Percentiles rank a stretch among this genome's conserved stretches.
These are phyloP conservation scores for Tetrapisispora fleetii DNA, from an alignment of 805 yeast species.

Conservation along the genomic window DNA sequence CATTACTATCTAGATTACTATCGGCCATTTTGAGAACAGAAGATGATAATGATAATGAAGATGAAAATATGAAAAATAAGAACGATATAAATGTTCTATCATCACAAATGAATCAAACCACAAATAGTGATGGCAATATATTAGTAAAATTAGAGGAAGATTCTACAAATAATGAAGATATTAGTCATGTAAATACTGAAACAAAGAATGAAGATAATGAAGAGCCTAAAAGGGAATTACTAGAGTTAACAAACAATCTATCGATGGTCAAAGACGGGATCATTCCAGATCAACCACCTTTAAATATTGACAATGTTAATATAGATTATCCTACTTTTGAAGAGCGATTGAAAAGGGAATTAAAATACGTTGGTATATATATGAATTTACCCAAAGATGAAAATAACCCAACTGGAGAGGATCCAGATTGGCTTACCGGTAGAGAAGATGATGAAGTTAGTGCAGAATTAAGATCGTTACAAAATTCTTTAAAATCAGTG, in stretches of 20 bases:
- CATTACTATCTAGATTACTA: constrained; percentile 71
- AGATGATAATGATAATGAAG: constrained; percentile 3
- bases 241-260: constrained; percentile 16
- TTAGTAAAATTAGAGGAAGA: not conserved
- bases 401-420: constrained; percentile 21
- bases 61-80: not conserved
- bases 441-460: constrained; percentile 93
- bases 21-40: constrained; percentile 55
- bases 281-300: constrained; percentile 37
- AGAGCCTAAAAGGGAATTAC: constrained; percentile 8
- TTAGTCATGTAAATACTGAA: constrained; percentile 12
- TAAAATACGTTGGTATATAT: constrained; percentile 83
- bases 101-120: not conserved
- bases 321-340: constrained; percentile 75
- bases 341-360: constrained; percentile 77
- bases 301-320: constrained; percentile 37
- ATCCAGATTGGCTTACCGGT: constrained; percentile 56
- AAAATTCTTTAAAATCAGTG: constrained; percentile 52
- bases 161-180: not conserved
- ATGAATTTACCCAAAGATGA: constrained; percentile 41
- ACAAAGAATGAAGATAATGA: not conserved
- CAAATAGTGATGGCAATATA: not conserved
- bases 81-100: constrained; percentile 2
- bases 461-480: constrained; percentile 68
- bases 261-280: constrained; percentile 16